These are phyloP conservation scores for Scytalidium lignicola DNA, from an alignment of 2,329 filamentous ascomycete genomes.

Conservation along the genomic window DNA sequence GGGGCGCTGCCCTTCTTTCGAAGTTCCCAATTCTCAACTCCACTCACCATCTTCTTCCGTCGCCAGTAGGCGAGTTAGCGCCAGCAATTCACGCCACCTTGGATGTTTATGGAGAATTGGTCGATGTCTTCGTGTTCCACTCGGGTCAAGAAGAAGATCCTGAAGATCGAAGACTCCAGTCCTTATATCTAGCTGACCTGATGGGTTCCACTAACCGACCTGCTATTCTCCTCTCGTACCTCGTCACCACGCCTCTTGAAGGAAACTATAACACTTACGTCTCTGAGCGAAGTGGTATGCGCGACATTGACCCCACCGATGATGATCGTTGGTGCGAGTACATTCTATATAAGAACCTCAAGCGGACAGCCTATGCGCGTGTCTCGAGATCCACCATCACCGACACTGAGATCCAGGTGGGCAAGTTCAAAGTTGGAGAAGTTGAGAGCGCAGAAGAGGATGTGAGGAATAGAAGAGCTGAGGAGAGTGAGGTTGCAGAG, in stretches of 20 bases:
- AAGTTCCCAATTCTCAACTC: conserved; percentile 98
- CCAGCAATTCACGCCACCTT: conserved; percentile 96
- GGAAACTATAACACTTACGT: conserved; percentile 98
- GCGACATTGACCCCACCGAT: conserved; percentile 85
- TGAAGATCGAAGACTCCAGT: conserved; percentile 83
- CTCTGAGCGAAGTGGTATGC: conserved; percentile 80
- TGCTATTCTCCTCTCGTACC: conserved; percentile 80
- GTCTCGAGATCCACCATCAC: conserved; percentile 89
- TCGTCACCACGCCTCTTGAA: conserved; percentile 83
- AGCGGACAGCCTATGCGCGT: conserved; percentile 81
- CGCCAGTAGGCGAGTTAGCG: conserved; percentile 88
- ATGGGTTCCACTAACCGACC: conserved; percentile 83
- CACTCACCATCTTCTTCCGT: conserved; percentile 90
- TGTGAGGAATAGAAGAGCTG: conserved; percentile 50
- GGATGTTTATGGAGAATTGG: conserved; percentile 80
- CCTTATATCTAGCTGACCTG: conserved; percentile 76
- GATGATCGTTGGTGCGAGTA: conserved; percentile 99
- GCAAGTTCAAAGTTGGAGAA: conserved; percentile 84
- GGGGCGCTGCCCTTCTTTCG: conserved; percentile 86
- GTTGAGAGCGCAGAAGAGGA: conserved; percentile 56
- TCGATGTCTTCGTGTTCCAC: conserved; percentile 98
- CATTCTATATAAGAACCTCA: conserved; percentile 87
- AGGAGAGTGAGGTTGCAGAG: conserved; percentile 69
- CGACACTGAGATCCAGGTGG: conserved; percentile 94
- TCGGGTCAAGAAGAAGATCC: conserved; percentile 96